phyloP scores from a whole-genome alignment of 768 basidiomycete genomes.

The Naganishia randhawae region DNA sequence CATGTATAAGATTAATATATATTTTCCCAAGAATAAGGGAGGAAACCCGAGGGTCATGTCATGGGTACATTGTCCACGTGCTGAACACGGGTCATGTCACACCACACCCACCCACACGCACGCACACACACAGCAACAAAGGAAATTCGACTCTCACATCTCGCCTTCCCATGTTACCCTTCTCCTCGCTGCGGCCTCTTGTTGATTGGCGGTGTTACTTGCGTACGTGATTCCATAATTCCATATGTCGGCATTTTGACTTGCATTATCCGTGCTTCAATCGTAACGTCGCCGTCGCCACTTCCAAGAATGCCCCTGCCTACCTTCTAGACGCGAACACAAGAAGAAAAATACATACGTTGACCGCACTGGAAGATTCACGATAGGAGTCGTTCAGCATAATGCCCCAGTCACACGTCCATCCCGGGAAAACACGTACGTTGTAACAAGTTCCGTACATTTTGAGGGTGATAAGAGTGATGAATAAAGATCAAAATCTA shows the following conservation, averaged over 20 bases:
- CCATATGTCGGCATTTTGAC: neutral
- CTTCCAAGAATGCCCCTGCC: slow-evolving; percentile 6
- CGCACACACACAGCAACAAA: slow-evolving; percentile 6
- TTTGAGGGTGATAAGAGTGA: slow-evolving; percentile 10
- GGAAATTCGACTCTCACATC: slow-evolving; percentile 29
- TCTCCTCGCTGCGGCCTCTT: slow-evolving; percentile 1
- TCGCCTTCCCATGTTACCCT: slow-evolving; percentile 15
- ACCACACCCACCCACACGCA: neutral
- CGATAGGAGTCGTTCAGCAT: too few species aligned
- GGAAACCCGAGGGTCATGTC: too few species aligned
- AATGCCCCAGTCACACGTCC: too few species aligned
- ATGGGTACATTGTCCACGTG: too few species aligned
- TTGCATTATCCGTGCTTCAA: neutral
- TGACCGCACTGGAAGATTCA: neutral
- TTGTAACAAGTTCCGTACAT: slow-evolving; percentile 25
- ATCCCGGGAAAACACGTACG: neutral
- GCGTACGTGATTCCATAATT: neutral
- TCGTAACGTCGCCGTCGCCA: neutral
- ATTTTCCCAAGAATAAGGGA: slow-evolving; percentile 4
- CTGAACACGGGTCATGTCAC: too few species aligned
- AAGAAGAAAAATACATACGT: slow-evolving; percentile 19
- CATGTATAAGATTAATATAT: slow-evolving; percentile 24
- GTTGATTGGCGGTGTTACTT: neutral
- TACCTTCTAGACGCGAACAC: neutral
- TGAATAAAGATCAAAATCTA: slow-evolving; percentile 5